A percentile compares a stretch with the other conserved stretches of the same genome.
These are phyloP conservation scores for Chytriomyces sp. DNA, from an alignment of 192 early-diverging fungal genomes.

Conservation along the genomic window DNA sequence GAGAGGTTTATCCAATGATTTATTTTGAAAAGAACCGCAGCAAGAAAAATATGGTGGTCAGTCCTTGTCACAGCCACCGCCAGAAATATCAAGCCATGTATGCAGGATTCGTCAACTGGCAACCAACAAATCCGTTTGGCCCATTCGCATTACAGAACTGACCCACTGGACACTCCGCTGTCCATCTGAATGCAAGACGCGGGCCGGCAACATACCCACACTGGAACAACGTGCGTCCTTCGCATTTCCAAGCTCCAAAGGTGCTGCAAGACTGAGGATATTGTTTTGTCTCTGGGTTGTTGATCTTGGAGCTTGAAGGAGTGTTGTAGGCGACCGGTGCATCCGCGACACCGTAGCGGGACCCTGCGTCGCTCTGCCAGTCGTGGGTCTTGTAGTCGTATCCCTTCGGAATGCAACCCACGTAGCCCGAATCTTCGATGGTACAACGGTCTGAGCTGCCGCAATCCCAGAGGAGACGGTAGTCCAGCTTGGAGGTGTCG, in stretches of 20 bases:
- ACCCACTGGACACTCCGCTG: background rate
- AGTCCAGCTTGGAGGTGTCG: background rate
- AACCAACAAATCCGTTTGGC: background rate
- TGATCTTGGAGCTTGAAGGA: background rate
- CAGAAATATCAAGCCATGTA: too few species aligned
- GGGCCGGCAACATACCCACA: background rate
- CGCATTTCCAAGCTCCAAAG: conserved; percentile 1
- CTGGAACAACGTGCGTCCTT: background rate
- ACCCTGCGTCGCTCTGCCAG: background rate
- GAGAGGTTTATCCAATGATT: too few species aligned
- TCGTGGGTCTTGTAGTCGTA: background rate
- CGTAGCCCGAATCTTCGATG: background rate
- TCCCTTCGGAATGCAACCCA: background rate
- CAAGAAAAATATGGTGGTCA: too few species aligned
- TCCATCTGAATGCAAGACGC: background rate
- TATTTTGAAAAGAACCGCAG: too few species aligned
- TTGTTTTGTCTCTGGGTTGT: background rate
- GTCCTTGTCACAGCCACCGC: too few species aligned
- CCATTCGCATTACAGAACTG: conserved; percentile 5
- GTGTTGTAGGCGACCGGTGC: too few species aligned
- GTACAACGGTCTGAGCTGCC: background rate
- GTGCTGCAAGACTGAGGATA: background rate
- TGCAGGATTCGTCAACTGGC: too few species aligned
- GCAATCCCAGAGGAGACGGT: background rate
- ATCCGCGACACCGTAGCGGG: background rate